Conservation (phyloP, 768 basidiomycete genomes). For the Holtermanniella nyarrowii region DNA sequence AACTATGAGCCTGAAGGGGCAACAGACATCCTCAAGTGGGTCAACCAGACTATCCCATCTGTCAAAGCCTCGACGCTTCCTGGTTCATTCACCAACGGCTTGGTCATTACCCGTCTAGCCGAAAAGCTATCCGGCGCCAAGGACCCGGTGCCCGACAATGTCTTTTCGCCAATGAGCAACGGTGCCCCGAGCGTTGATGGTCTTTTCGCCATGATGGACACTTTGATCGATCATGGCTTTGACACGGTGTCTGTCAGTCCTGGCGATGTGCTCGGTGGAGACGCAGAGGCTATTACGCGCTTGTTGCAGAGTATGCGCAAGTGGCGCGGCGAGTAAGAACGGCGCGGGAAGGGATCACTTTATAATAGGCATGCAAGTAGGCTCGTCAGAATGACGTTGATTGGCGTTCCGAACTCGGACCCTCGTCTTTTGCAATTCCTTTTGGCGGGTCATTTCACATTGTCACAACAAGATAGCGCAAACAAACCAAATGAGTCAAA, state of each 20-base stretch:
- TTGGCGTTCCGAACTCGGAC: too few relatives aligned
- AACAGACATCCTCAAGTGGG: constrained; percentile 65
- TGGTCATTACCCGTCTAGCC: constrained; percentile 71
- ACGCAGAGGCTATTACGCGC: constrained; percentile 68
- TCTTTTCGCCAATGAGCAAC: constrained; percentile 57
- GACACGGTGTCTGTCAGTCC: constrained; percentile 83
- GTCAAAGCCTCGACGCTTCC: constrained; percentile 46
- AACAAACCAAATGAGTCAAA: too few relatives aligned
- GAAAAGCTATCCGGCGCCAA: constrained; percentile 45
- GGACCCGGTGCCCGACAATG: constrained; percentile 55
- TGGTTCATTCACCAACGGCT: constrained; percentile 48
- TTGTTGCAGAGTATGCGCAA: constrained; percentile 51
- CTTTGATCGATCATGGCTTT: constrained; percentile 80
- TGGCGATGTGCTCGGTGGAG: constrained; percentile 79
- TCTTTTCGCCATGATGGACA: constrained; percentile 81
- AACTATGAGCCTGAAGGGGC: constrained; percentile 42
- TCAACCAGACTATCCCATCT: constrained; percentile 70
- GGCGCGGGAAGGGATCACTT: too few relatives aligned
- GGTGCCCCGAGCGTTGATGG: constrained; percentile 74
- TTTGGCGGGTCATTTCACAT: too few relatives aligned
- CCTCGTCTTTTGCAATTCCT: too few relatives aligned
- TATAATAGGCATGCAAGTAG: too few relatives aligned
- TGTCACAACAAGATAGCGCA: too few relatives aligned
- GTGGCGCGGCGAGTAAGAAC: too few relatives aligned
- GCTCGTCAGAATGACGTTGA: too few relatives aligned